Percentiles rank a stretch among this genome's conserved stretches.
Conservation (phyloP, 768 basidiomycete genomes). For the Glaciozyma martinii region DNA sequence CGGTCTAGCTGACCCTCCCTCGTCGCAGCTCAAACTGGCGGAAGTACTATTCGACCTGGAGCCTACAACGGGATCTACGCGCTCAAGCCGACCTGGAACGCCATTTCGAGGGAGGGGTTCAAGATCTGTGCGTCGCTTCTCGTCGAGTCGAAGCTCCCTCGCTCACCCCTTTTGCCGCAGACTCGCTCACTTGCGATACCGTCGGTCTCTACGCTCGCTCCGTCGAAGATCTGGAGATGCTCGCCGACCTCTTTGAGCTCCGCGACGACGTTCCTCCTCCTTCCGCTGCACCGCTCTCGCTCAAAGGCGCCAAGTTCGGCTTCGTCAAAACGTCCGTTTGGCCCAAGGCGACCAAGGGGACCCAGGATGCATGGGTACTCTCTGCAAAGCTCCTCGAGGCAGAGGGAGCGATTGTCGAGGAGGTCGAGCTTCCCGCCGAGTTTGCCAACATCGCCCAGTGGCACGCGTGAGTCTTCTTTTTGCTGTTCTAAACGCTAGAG, state of each 20-base stretch:
- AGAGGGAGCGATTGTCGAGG: constrained; percentile 36
- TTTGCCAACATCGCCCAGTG: constrained; percentile 29
- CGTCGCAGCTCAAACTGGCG: constrained; percentile 27
- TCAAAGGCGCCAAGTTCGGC: constrained; percentile 33
- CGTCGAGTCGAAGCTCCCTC: not conserved
- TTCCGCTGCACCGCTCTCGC: constrained; percentile 24
- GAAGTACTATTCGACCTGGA: constrained; percentile 37
- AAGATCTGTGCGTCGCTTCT: constrained; percentile 24
- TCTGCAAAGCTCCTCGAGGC: constrained; percentile 29
- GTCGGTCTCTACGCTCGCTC: constrained; percentile 38
- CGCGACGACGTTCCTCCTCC: constrained; percentile 31
- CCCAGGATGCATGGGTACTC: constrained; percentile 30
- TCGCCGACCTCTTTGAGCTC: constrained; percentile 33
- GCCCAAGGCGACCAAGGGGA: constrained; percentile 18
- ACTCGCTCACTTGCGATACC: constrained; percentile 36
- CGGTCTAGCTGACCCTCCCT: not conserved
- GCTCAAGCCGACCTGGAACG: constrained; percentile 39
- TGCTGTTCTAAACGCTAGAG: not conserved
- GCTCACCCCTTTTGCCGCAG: not conserved
- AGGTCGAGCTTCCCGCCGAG: constrained; percentile 34
- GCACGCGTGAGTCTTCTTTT: constrained; percentile 1
- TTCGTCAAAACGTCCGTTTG: constrained; percentile 33
- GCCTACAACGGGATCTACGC: constrained; percentile 39
- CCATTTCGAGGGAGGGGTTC: constrained; percentile 37
- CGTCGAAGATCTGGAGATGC: constrained; percentile 35